phyloP scores from a whole-genome alignment of 2,329 filamentous ascomycete genomes.

The Pseudocercospora musae region DNA sequence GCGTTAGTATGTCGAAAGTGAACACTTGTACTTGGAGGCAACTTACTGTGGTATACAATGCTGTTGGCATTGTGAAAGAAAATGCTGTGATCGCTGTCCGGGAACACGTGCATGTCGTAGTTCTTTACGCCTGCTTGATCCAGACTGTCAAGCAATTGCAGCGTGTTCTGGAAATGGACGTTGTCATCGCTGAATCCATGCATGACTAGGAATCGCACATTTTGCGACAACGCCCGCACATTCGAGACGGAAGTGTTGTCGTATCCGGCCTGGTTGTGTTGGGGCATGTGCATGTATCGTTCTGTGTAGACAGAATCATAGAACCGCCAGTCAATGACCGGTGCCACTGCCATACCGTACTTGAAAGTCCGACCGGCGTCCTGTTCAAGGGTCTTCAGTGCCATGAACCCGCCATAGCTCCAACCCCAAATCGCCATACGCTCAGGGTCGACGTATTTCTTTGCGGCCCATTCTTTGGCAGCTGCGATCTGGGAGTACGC shows the following conservation, averaged over 20 bases:
- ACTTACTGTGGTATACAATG: conserved; percentile 91
- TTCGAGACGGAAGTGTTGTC: conserved; percentile 70
- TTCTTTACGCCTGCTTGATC: conserved; percentile 81
- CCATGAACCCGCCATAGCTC: conserved; percentile 95
- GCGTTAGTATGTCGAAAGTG: conserved; percentile 16
- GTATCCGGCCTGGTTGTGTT: conserved; percentile 77
- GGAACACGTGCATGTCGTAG: conserved; percentile 95
- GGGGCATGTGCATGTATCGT: conserved; percentile 93
- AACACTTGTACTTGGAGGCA: neutral
- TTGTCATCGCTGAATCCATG: conserved; percentile 97
- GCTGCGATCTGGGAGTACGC: conserved; percentile 87
- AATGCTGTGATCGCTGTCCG: conserved; percentile 92
- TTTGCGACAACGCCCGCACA: conserved; percentile 66
- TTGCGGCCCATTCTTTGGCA: conserved; percentile 76
- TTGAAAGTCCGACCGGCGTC: conserved; percentile 87
- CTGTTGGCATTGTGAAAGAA: conserved; percentile 89
- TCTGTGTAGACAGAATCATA: conserved; percentile 94
- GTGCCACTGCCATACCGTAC: conserved; percentile 97
- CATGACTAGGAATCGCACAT: conserved; percentile 89
- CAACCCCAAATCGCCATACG: conserved; percentile 96
- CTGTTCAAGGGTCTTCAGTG: conserved; percentile 88
- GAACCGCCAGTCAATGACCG: conserved; percentile 96
- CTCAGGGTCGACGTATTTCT: conserved; percentile 75
- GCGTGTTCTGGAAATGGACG: conserved; percentile 92
- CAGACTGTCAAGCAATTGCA: conserved; percentile 80